Base-by-base conservation (phyloP, 768 basidiomycete genomes). In the Lactarius sanguifluus region DNA sequence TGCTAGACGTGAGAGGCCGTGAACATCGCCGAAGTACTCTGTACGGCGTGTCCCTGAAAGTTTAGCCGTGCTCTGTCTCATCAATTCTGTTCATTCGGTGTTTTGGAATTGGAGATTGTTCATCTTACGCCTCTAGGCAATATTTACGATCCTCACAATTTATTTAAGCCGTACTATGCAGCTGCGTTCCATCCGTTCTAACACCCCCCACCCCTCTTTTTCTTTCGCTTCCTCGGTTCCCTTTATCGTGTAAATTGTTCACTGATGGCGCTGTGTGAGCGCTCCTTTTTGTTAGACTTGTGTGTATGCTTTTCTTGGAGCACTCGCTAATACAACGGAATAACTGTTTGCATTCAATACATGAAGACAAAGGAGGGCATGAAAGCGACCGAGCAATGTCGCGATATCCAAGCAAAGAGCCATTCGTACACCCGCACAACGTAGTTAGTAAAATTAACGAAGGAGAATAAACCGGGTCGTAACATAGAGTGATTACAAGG, bases 281-380 rank as follows among this genome's bases (percentile, higher is more conserved):
- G 40, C 25, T 36, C 28, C 10, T 6, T 34, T 34, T 18, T 41
- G 50, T 30, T 59, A 54, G 50, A 62, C 47, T 32, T 47, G 52
- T 59, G 36, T 67, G 62, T 67, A 67, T 64, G 55, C 52, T 40
- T 67, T 59, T 64, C 62, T 64, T 67, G 66, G 55, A 40, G 23
- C 30, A 25, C 20, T 63, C 23, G 36, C 52, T 52, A 18, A 63
- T 57, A 57, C 20, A 47, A 63, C 13, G 13, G 34, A 63, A 59
- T 16, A 23, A 66, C 32, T 23, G 10, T 34, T 23, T 34, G 23
- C 50, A 28, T 25, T 60, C 8, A 20, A 36, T 15, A 52, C 12
- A 25, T 34, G 30, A 57, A 57, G n/a, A 13, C 20, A 41, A 40
- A 50, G 28, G 25, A 59, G n/a, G 38, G 4, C 40, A 8, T 30